Evolutionary conservation across 257 asterid genomes (phyloP).

Genomic region (Solanum tarijense): DNA sequence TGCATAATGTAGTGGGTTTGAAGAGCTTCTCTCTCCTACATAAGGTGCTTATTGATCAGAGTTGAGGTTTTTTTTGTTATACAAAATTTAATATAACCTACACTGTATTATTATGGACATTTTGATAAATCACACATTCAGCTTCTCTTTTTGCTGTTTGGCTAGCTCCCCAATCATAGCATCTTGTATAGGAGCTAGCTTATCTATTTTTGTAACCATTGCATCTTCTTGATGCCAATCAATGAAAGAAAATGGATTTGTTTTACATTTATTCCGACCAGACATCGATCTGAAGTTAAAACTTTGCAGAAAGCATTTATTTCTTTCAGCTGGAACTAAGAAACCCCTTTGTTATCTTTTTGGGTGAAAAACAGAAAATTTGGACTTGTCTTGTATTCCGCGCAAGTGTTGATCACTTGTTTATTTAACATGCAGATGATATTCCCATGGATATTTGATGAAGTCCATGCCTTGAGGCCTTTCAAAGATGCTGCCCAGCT

Average conservation of each 20-base stretch:
- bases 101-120: background rate
- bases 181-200: background rate
- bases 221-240: background rate
- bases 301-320: background rate
- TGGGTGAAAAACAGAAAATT: background rate
- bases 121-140: background rate
- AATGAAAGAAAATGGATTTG: background rate
- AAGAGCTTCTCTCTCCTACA: background rate
- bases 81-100: background rate
- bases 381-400: background rate
- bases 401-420: background rate
- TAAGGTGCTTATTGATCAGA: background rate
- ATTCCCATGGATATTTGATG: slow-evolving; percentile 94
- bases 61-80: background rate
- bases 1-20: background rate
- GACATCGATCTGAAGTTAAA: background rate
- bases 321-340: background rate
- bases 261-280: background rate
- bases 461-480: slow-evolving; percentile 70
- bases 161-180: background rate
- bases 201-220: background rate
- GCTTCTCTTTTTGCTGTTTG: background rate
- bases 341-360: background rate
- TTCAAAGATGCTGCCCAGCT: slow-evolving; percentile 66
- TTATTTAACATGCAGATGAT: slow-evolving; percentile 50